phyloP scores from a whole-genome alignment of 164 flowering plant species.

The Brasenia schreberi region DNA sequence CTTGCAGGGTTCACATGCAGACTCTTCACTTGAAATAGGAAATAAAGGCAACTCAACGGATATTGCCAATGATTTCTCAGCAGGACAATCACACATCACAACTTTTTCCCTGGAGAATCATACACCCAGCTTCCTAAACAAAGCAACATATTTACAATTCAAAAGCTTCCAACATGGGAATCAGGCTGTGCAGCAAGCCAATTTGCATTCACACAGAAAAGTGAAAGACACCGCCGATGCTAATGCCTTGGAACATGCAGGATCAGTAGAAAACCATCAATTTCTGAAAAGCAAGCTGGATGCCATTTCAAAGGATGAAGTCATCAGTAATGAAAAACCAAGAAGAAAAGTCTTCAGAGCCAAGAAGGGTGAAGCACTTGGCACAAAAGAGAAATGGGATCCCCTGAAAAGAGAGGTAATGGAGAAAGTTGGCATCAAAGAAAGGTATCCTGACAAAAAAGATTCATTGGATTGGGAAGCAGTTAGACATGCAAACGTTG shows the following conservation, averaged over 20 bases:
- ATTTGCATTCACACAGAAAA: not conserved
- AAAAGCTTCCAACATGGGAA: not conserved
- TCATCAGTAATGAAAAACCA: conserved; percentile 8
- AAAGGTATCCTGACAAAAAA: conserved; percentile 25
- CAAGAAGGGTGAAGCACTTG: conserved; percentile 21
- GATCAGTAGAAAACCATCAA: conserved; percentile 1
- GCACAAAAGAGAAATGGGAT: conserved; percentile 59
- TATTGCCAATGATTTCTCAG: not conserved
- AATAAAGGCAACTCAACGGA: not conserved
- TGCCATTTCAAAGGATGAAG: conserved; percentile 7
- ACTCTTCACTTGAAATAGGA: not conserved
- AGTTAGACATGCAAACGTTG: conserved; percentile 39
- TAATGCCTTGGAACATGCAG: not conserved
- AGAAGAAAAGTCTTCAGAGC: conserved; percentile 12
- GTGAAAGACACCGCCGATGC: not conserved
- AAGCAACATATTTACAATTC: not conserved
- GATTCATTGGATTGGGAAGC: conserved; percentile 80
- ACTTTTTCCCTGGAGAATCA: not conserved
- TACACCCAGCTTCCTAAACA: not conserved
- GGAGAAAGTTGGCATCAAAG: conserved; percentile 18
- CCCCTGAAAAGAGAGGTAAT: conserved; percentile 38
- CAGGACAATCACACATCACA: not conserved
- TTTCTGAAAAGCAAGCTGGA: conserved; percentile 2
- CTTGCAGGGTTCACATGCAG: not conserved
- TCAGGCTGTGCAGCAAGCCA: not conserved